Evolutionary conservation across 129 eudicot species (phyloP), one percentile per base, ranked within the genome.

Genomic region (Flaveria ramosissima): DNA sequence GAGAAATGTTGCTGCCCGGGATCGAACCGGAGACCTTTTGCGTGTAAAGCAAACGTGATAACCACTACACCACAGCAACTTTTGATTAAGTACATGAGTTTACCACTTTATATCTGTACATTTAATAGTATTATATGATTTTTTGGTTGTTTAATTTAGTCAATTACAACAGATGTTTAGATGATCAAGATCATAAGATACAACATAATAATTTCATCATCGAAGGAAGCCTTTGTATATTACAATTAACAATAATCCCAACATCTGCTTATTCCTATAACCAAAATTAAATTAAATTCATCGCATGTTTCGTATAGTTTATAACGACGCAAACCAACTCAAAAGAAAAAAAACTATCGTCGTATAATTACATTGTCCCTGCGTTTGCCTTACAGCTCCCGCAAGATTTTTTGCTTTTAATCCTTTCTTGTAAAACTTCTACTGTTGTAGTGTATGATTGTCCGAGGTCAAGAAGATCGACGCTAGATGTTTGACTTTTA

Each of bases 21-120:
- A 17, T 74, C 76, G 80, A 73, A 80, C 80, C 41, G 71, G 84
- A 80, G 71, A 80, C 84, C 75, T 80, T 80, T 74, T 27, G 84
- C 62, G 80, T 80, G 84, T 80, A 80, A 80, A 57, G 70, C 76
- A 42, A 80, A 80, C 80, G 80, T 80, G 80, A 80, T 80, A 80
- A 80, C 80, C 84, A 80, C 84, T 80, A 80, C 84, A 80, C 84
- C 80, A 67, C 80, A 80, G 68, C 47, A 71, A 36, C 76, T 36
- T 30, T 64, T 27, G 1, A 6, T 2, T 30, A 0, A 9, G 0
- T 3, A 0, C 0, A 4, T 10, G 9, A 21, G 32, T 0, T 9
- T 9, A 66, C 39, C 9, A 9, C 0, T 6, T 42, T 39, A 14
- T 52, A 32, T 32, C 1, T 32, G 3, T 27, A 3, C 4, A 27